These are phyloP conservation scores for Skeletonema costatum DNA, from an alignment of 108 stramenopile genomes.

Conservation along the genomic window DNA sequence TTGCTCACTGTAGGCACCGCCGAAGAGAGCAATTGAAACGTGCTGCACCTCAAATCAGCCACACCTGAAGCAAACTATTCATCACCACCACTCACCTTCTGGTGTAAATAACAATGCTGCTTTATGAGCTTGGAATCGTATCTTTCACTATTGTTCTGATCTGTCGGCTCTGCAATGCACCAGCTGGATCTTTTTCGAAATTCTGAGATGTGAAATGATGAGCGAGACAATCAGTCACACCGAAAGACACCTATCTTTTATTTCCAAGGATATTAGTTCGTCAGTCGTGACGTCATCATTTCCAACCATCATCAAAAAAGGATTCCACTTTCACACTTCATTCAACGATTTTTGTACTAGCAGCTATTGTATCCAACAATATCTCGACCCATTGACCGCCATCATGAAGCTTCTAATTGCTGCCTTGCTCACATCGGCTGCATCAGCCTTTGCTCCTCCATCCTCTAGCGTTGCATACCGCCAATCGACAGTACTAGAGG, in stretches of 20 bases:
- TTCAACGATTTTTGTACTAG: too few species aligned
- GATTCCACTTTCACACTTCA: too few species aligned
- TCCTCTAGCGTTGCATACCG: background rate
- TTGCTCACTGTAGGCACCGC: background rate
- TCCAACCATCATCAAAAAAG: background rate
- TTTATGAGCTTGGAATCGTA: background rate
- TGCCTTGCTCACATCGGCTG: background rate
- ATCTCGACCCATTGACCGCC: background rate
- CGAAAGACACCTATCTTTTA: too few species aligned
- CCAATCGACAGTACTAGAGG: background rate
- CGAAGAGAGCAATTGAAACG: background rate
- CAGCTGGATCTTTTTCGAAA: background rate
- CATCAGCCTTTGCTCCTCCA: background rate
- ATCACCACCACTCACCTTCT: background rate
- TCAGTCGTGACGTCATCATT: background rate
- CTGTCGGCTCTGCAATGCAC: background rate
- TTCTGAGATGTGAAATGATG: background rate
- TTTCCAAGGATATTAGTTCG: too few species aligned
- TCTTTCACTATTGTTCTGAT: background rate
- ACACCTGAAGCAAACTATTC: background rate
- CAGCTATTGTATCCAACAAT: background rate
- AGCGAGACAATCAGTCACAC: too few species aligned
- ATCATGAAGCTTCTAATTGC: background rate
- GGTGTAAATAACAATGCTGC: too few species aligned
- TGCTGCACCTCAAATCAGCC: background rate